Percentiles rank a stretch among this genome's conserved stretches.
phyloP scores from a whole-genome alignment of 2,329 filamentous ascomycete species.

The Xylaria multiplex region DNA sequence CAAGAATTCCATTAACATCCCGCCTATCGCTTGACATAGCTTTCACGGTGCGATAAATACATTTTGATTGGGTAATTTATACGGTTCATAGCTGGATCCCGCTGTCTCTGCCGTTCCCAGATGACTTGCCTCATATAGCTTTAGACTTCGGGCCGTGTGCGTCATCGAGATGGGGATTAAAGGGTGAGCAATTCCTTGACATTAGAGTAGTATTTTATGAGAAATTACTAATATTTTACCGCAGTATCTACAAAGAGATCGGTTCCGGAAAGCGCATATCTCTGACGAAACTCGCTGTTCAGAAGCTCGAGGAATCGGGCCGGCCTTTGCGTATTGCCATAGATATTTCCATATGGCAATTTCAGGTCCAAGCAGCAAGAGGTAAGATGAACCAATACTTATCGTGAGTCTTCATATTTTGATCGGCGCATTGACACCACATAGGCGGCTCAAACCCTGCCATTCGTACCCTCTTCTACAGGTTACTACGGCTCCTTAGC shows the following conservation, averaged over 20 bases:
- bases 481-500: conserved; percentile 79
- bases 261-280: conserved; percentile 82
- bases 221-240: conserved; percentile 11
- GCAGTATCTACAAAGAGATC: conserved; percentile 89
- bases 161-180: conserved; percentile 69
- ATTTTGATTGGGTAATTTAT: background rate
- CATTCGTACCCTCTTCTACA: conserved; percentile 90
- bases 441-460: conserved; percentile 84
- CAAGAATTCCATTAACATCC: background rate
- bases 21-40: conserved; percentile 6
- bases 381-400: conserved; percentile 49
- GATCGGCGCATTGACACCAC: conserved; percentile 5
- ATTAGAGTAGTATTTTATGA: background rate
- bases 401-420: background rate
- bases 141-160: conserved; percentile 14
- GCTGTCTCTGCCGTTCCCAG: background rate
- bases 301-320: conserved; percentile 75
- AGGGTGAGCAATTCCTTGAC: conserved; percentile 57
- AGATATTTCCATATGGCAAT: conserved; percentile 97
- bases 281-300: conserved; percentile 81
- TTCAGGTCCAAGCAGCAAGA: conserved; percentile 86
- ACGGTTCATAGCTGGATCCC: background rate
- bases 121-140: conserved; percentile 32
- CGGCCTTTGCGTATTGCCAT: conserved; percentile 87
- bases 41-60: conserved; percentile 8